phyloP scores from a whole-genome alignment of 1,284 basidiomycete species.

The Gymnopus androsaceus region DNA sequence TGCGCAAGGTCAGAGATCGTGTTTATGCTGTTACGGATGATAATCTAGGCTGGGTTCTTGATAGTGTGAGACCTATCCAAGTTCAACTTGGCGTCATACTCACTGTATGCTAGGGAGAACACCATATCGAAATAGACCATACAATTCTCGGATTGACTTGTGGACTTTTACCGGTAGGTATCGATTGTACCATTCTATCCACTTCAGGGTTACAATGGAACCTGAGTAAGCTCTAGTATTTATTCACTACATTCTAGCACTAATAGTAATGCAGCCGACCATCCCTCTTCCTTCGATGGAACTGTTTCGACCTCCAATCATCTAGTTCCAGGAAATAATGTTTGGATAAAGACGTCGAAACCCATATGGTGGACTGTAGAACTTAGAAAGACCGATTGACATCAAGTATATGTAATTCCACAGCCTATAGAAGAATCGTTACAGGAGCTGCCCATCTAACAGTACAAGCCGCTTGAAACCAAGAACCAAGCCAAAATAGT shows the following conservation, averaged over 20 bases:
- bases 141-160: constrained; percentile 82
- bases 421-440: background rate
- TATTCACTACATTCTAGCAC: background rate
- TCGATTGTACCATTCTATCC: constrained; percentile 72
- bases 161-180: constrained; percentile 88
- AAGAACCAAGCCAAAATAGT: background rate
- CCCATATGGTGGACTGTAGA: constrained; percentile 92
- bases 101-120: constrained; percentile 64
- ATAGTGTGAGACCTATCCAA: constrained; percentile 53
- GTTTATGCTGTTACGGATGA: constrained; percentile 86
- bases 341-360: constrained; percentile 75
- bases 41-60: constrained; percentile 87
- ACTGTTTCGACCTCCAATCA: constrained; percentile 93
- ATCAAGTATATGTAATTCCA: background rate
- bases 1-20: constrained; percentile 61
- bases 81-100: constrained; percentile 1
- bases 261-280: constrained; percentile 41
- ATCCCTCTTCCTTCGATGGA: constrained; percentile 77
- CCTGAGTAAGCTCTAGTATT: constrained; percentile 55
- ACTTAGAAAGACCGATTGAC: constrained; percentile 30
- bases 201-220: constrained; percentile 93
- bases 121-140: constrained; percentile 77
- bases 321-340: constrained; percentile 63
- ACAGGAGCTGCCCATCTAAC: background rate
- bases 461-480: background rate